Conservation (phyloP, 768 basidiomycete species). For the Lentinus brumalis region DNA sequence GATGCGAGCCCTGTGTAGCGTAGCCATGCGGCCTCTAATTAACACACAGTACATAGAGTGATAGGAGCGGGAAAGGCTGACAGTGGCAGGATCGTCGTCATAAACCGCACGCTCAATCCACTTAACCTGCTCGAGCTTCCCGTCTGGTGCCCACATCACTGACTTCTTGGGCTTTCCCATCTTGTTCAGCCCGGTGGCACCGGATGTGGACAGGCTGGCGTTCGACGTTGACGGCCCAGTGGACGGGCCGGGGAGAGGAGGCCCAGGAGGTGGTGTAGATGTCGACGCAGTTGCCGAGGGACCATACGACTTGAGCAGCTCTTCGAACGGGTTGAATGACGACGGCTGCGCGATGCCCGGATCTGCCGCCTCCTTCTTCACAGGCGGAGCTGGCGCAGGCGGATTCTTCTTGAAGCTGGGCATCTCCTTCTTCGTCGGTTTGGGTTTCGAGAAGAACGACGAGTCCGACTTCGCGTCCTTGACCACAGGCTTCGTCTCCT, state of each 20-base stretch:
- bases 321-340: constrained; percentile 79
- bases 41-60: constrained; percentile 49
- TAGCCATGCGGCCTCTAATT: constrained; percentile 41
- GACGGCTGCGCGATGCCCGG: constrained; percentile 73
- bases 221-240: not conserved
- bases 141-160: constrained; percentile 79
- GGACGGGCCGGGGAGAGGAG: not conserved
- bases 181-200: constrained; percentile 36
- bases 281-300: constrained; percentile 58
- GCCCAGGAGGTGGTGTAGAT: constrained; percentile 49
- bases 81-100: constrained; percentile 86
- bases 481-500: constrained; percentile 47
- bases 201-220: constrained; percentile 34
- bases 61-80: constrained; percentile 59
- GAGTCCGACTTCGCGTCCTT: constrained; percentile 86
- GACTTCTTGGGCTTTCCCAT: constrained; percentile 70
- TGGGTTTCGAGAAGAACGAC: constrained; percentile 87
- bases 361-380: constrained; percentile 54
- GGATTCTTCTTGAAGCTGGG: constrained; percentile 87
- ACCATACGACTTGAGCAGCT: constrained; percentile 77
- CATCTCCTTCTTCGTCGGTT: constrained; percentile 72
- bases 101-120: constrained; percentile 86
- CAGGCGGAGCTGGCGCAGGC: constrained; percentile 26
- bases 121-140: constrained; percentile 71
- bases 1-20: constrained; percentile 68